These are phyloP conservation scores for Priceomyces fermenticarens DNA, from an alignment of 805 yeast species.

Conservation along the genomic window DNA sequence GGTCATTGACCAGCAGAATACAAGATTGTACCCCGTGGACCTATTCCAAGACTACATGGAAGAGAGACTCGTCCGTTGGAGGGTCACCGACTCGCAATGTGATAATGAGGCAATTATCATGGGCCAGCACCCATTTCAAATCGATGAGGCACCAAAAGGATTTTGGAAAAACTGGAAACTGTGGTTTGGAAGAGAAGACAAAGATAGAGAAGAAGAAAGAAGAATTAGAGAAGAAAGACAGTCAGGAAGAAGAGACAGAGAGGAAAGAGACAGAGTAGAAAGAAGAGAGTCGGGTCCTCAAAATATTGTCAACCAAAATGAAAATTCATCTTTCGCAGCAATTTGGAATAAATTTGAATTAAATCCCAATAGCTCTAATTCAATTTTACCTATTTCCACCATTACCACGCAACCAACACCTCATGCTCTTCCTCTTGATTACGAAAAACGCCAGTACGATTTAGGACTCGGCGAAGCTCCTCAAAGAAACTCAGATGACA, in stretches of 20 bases:
- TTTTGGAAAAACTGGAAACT: too few relatives aligned
- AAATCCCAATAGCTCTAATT: slow-evolving; percentile 16
- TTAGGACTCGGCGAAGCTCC: too few relatives aligned
- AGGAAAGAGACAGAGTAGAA: too few relatives aligned
- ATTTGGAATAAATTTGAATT: slow-evolving; percentile 7
- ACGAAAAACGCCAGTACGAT: too few relatives aligned
- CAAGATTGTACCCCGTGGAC: slow-evolving; percentile 11
- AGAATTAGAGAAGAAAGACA: neutral
- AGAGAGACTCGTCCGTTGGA: slow-evolving; percentile 28
- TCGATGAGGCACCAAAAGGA: too few relatives aligned
- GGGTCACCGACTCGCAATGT: slow-evolving; percentile 31
- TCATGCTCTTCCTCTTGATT: slow-evolving; percentile 18
- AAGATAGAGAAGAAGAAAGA: too few relatives aligned
- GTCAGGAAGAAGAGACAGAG: too few relatives aligned
- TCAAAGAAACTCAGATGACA: slow-evolving; percentile 3
- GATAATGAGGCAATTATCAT: slow-evolving; percentile 20
- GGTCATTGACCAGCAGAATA: slow-evolving; percentile 8
- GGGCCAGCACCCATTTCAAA: slow-evolving; percentile 32
- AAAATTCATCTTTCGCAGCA: slow-evolving; percentile 5
- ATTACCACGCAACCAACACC: slow-evolving; percentile 15
- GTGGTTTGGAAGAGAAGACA: too few relatives aligned
- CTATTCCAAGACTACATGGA: slow-evolving; percentile 25
- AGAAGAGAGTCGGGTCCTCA: too few relatives aligned
- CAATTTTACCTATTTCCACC: slow-evolving; percentile 7
- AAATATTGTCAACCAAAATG: too few relatives aligned